These are phyloP conservation scores for Mortierella hygrophila DNA, from an alignment of 192 early-diverging fungal genomes.

Conservation along the genomic window DNA sequence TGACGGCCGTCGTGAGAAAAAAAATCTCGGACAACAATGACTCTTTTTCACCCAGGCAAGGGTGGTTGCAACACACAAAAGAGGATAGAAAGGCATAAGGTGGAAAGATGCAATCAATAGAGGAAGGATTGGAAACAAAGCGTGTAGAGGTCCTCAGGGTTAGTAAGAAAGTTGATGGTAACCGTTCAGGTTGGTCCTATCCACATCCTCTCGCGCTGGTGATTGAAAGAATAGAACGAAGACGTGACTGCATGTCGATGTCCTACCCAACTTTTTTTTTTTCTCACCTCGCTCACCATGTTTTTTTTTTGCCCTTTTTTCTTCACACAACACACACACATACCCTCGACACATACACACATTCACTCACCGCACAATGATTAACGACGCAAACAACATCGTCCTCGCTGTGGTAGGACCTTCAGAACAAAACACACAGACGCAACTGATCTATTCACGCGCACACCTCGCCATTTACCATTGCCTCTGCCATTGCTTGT, in stretches of 20 bases:
- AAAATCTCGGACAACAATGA: too few relatives aligned
- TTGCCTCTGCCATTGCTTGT: background rate
- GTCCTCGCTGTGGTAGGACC: conserved; percentile 44
- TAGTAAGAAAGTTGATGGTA: too few relatives aligned
- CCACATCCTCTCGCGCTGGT: background rate
- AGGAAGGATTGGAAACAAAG: too few relatives aligned
- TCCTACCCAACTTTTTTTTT: background rate
- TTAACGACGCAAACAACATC: conserved; percentile 59
- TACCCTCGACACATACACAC: background rate
- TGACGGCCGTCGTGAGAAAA: too few relatives aligned
- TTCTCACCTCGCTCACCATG: background rate
- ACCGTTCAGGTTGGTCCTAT: too few relatives aligned
- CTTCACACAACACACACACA: background rate
- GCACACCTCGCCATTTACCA: too few relatives aligned
- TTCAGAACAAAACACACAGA: background rate
- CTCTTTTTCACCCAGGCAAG: too few relatives aligned
- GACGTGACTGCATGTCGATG: background rate
- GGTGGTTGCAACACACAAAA: too few relatives aligned
- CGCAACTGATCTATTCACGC: too few relatives aligned
- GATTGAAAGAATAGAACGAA: background rate
- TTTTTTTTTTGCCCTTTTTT: background rate
- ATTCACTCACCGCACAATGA: conserved; percentile 28
- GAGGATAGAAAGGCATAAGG: too few relatives aligned
- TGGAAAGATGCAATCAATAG: too few relatives aligned
- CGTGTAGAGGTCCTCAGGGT: too few relatives aligned